Base-by-base conservation (phyloP, 768 basidiomycete species). In the Mycena indigotica region DNA sequence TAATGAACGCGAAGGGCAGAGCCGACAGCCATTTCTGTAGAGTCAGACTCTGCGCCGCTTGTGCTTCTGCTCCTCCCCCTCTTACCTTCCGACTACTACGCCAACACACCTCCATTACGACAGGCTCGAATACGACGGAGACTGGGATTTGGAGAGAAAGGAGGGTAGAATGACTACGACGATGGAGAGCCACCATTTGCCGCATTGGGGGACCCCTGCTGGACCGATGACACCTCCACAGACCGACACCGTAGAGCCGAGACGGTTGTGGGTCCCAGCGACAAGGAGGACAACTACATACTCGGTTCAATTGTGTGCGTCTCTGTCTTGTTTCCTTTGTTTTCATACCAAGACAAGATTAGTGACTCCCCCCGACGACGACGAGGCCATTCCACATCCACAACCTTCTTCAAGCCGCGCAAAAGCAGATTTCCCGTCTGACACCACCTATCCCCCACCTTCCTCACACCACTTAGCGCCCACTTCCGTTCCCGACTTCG, bases 241-340 rank as follows among this genome's bases (percentile, higher is more conserved):
- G 4, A 56, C 65, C 50, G 58, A 61, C 65, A 55, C 56, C 60
- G 58, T 69, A 66, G 65, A 67, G 63, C 66, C 64, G 64, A 65
- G 70, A 64, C 65, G 66, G 61, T 64, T 74, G 68, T 70, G 71
- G 71, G 70, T 66, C 62, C 68, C 65, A 67, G 26, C 39, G n/a
- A 46, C 44, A 55, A 30, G 53, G 55, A 54, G 58, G 60, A 49
- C 60, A 60, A 28, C 54, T 60, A 6, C 40, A 65, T 29, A 40
- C 55, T 57, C 52, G 57, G 56, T 63, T n/a, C 56, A 52, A 48
- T 35, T 48, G 32, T 52, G 13, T 39, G 2, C 38, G 26, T 26
- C 26, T 0, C 41, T 28, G 24, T 28, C 24, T 19, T 41, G 21
- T 41, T 28, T 41, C 61, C 28, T 17, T 23, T 12, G 24, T 23